phyloP scores from a whole-genome alignment of 495 filamentous ascomycete species.

The Aspergillus wentii region DNA sequence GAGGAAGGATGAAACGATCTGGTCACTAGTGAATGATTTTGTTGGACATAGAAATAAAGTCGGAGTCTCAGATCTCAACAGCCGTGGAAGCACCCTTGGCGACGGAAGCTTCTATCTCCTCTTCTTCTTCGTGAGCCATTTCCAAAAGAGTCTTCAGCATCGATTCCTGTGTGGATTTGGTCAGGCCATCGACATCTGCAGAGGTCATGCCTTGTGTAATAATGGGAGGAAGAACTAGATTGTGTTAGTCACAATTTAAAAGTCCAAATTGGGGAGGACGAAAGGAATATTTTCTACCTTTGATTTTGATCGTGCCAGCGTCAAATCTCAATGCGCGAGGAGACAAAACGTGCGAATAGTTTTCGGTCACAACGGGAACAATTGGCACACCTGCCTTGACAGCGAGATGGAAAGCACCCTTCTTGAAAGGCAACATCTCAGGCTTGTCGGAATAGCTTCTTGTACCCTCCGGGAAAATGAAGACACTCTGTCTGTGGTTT shows the following conservation, averaged over 20 bases:
- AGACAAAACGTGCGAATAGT: conserved; percentile 81
- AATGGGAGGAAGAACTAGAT: conserved; percentile 75
- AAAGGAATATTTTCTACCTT: conserved; percentile 48
- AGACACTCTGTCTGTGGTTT: conserved; percentile 74
- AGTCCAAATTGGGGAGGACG: background rate
- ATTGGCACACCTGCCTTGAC: conserved; percentile 91
- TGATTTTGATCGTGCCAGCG: conserved; percentile 71
- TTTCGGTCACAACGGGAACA: conserved; percentile 77
- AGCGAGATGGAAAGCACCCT: conserved; percentile 95
- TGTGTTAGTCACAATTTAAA: conserved; percentile 1
- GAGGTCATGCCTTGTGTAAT: conserved; percentile 69
- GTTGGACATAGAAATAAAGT: no score
- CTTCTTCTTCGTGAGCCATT: conserved; percentile 42
- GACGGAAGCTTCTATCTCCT: conserved; percentile 13
- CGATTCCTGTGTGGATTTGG: conserved; percentile 61
- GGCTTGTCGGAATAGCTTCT: conserved; percentile 81
- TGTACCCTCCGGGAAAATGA: conserved; percentile 93
- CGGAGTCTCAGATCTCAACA: conserved; percentile 38
- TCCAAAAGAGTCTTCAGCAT: conserved; percentile 74
- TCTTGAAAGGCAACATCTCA: conserved; percentile 86
- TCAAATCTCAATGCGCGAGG: conserved; percentile 65
- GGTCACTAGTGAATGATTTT: background rate
- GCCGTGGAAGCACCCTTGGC: conserved; percentile 31
- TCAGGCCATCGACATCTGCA: conserved; percentile 77
- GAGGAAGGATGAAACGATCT: background rate